Conservation (phyloP, 208 protist genomes). For the Wallacemonas sp. region DNA sequence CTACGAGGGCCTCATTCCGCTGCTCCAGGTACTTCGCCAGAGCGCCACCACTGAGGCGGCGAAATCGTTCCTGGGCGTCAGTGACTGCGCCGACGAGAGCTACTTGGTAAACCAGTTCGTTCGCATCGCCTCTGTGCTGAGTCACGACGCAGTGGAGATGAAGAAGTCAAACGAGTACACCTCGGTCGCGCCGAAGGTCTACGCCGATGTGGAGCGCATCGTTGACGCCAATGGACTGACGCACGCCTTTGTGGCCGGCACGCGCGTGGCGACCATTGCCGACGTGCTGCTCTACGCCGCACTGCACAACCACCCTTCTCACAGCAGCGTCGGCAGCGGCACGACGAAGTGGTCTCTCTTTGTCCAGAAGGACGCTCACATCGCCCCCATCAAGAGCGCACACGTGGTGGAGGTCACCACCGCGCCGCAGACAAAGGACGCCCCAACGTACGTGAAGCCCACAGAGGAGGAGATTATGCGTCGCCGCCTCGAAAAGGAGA, state of each 20-base stretch:
- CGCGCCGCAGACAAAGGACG: slow-evolving; percentile 3
- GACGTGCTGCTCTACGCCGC: slow-evolving; percentile 75
- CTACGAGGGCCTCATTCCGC: slow-evolving; percentile 25
- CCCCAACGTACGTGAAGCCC: slow-evolving; percentile 57
- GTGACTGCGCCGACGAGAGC: slow-evolving; percentile 5
- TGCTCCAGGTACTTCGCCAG: slow-evolving; percentile 33
- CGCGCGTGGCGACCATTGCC: slow-evolving; percentile 52
- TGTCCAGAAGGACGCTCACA: slow-evolving; percentile 36
- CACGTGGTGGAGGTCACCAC: slow-evolving; percentile 3
- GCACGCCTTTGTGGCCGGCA: slow-evolving; percentile 42
- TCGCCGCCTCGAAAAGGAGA: slow-evolving; percentile 76
- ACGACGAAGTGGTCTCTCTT: slow-evolving; percentile 36
- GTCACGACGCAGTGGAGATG: slow-evolving; percentile 12
- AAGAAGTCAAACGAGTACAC: slow-evolving; percentile 1
- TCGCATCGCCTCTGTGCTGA: slow-evolving; percentile 21
- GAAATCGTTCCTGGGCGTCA: slow-evolving; percentile 28
- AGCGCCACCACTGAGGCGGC: slow-evolving; percentile 18
- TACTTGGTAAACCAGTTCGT: slow-evolving; percentile 44
- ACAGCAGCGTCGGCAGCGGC: slow-evolving; percentile 18
- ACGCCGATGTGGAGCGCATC: slow-evolving; percentile 46
- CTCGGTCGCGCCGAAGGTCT: slow-evolving; percentile 36
- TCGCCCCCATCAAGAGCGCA: slow-evolving; percentile 30
- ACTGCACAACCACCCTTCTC: slow-evolving; percentile 34
- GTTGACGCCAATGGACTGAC: slow-evolving; percentile 25
- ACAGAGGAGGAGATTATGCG: slow-evolving; percentile 78